phyloP scores from a whole-genome alignment of 345 rosid genomes.

The Eucalyptus regnans region DNA sequence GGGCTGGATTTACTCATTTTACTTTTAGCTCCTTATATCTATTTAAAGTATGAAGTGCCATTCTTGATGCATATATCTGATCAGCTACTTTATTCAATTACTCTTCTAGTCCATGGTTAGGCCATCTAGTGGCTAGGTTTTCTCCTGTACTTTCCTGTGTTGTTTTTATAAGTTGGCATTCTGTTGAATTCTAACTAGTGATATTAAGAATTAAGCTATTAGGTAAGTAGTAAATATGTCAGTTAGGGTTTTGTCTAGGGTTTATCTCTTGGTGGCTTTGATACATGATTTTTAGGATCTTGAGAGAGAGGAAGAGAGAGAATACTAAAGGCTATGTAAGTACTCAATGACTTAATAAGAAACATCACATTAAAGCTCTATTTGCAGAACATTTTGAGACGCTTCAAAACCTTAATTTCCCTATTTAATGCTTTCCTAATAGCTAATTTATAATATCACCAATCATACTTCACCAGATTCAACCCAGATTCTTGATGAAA shows the following conservation, averaged over 20 bases:
- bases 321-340: not conserved
- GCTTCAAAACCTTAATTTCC: not conserved
- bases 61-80: not conserved
- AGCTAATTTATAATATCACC: not conserved
- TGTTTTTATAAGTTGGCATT: not conserved
- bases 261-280: not conserved
- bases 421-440: not conserved
- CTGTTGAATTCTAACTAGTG: not conserved
- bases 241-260: not conserved
- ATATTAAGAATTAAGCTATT: not conserved
- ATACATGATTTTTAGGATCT: not conserved
- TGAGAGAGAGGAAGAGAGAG: not conserved
- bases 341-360: not conserved
- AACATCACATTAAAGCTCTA: not conserved
- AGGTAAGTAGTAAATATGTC: not conserved
- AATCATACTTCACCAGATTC: not conserved
- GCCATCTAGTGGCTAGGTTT: not conserved
- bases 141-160: not conserved
- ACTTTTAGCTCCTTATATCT: not conserved
- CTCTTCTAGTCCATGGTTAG: not conserved
- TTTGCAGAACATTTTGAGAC: not conserved
- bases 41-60: not conserved
- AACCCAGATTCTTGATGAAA: not conserved
- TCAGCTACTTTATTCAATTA: not conserved
- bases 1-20: not conserved